These are phyloP conservation scores for Talaromyces sp. DNA, from an alignment of 2,329 filamentous ascomycete genomes.

Conservation along the genomic window DNA sequence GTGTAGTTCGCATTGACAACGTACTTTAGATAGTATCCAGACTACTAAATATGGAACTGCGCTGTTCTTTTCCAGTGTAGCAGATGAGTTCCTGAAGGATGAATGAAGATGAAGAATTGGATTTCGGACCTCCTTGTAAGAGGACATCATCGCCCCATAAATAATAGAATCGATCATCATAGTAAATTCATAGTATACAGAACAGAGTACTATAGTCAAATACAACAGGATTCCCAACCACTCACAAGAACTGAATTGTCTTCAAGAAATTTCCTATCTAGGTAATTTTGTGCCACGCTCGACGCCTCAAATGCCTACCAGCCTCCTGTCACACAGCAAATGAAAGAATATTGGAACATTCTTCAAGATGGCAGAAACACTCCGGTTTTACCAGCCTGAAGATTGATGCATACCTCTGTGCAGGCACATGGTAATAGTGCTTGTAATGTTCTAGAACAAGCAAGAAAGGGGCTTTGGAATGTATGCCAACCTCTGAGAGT, in stretches of 20 bases:
- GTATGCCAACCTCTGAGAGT: background rate
- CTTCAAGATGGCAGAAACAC: background rate
- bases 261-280: slow-evolving; percentile 9
- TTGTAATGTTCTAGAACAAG: background rate
- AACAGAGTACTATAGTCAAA: background rate
- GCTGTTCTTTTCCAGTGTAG: too few relatives aligned
- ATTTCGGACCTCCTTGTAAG: background rate
- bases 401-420: background rate
- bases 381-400: background rate
- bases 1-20: background rate
- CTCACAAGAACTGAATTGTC: background rate
- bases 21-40: background rate
- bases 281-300: slow-evolving; percentile 4
- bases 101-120: background rate
- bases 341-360: background rate
- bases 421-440: background rate
- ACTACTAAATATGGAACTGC: background rate
- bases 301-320: slow-evolving; percentile 3
- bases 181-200: background rate
- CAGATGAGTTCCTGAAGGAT: background rate
- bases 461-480: background rate
- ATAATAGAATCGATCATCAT: slow-evolving; percentile 18
- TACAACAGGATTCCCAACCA: slow-evolving; percentile 1
- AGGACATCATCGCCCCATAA: slow-evolving; percentile 13
- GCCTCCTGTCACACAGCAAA: background rate